phyloP scores from a whole-genome alignment of 257 asterid species.

The Primulina tabacum region DNA sequence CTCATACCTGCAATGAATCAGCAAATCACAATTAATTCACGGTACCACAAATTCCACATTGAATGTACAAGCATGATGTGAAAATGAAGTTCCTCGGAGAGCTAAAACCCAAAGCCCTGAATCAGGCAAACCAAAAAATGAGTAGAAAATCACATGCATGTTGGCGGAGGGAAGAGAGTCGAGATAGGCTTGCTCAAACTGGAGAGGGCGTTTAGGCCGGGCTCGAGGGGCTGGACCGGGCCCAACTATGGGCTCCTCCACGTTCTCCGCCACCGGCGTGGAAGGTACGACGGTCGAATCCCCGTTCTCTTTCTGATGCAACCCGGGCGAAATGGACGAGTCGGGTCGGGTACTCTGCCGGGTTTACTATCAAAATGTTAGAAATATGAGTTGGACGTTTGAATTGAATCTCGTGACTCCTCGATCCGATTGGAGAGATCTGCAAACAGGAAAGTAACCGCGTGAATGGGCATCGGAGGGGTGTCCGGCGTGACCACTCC shows the following conservation, averaged over 20 bases:
- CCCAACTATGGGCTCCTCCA: constrained; percentile 62
- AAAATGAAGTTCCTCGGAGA: background rate
- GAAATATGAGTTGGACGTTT: too few species aligned
- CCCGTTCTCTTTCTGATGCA: constrained; percentile 30
- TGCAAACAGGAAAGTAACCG: too few species aligned
- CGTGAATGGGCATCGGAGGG: too few species aligned
- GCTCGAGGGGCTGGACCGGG: constrained; percentile 75
- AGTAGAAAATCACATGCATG: constrained; percentile 46
- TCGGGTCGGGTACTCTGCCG: too few species aligned
- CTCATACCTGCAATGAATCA: constrained; percentile 70
- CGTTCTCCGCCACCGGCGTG: constrained; percentile 25
- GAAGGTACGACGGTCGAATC: constrained; percentile 5
- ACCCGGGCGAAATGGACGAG: too few species aligned
- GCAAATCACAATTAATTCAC: constrained; percentile 17
- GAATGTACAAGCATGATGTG: background rate
- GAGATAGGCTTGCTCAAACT: constrained; percentile 89
- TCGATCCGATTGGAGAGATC: too few species aligned
- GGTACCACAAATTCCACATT: background rate
- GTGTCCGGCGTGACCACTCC: too few species aligned
- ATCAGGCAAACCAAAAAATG: background rate
- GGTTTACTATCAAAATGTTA: too few species aligned
- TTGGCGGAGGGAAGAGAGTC: constrained; percentile 88
- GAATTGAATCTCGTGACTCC: too few species aligned
- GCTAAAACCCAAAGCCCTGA: constrained; percentile 35
- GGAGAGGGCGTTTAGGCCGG: constrained; percentile 78